Evolutionary conservation across 139 green algal genomes (phyloP).

Genomic region (Nannochloris sp.): DNA sequence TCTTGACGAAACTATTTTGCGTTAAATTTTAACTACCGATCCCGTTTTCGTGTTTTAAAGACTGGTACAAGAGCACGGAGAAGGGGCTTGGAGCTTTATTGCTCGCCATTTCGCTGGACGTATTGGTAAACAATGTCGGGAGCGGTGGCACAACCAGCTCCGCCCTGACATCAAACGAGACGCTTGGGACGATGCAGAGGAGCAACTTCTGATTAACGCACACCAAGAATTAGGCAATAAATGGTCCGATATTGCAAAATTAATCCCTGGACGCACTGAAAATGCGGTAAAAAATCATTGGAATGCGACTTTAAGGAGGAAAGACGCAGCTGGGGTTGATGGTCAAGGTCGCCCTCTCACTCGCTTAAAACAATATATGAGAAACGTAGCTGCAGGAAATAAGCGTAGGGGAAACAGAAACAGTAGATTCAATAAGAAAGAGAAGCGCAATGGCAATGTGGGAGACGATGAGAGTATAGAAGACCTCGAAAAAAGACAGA

Average conservation of each 20-base stretch:
- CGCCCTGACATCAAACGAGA: constrained; percentile 54
- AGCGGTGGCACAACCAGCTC: constrained; percentile 73
- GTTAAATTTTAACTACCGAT: no score
- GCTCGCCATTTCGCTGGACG: constrained; percentile 45
- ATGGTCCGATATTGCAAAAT: constrained; percentile 63
- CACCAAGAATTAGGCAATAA: constrained; percentile 33
- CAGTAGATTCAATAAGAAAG: neutral
- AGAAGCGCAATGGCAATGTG: neutral
- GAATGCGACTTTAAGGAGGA: constrained; percentile 55
- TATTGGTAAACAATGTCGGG: constrained; percentile 79
- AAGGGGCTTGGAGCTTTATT: constrained; percentile 64
- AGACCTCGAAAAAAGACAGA: no score
- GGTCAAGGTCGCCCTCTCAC: neutral
- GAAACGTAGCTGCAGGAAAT: neutral
- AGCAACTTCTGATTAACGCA: constrained; percentile 34
- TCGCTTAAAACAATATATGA: constrained; percentile 32
- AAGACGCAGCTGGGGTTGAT: constrained; percentile 2
- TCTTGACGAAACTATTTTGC: no score
- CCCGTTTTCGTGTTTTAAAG: constrained; percentile 31
- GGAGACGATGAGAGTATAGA: neutral
- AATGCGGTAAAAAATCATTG: constrained; percentile 84
- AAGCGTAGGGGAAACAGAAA: neutral
- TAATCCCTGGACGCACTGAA: constrained; percentile 60
- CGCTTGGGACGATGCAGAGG: constrained; percentile 52
- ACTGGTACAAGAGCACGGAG: constrained; percentile 54